phyloP scores from a whole-genome alignment of 2,329 filamentous ascomycete species.

The Botrytis pseudocinerea region DNA sequence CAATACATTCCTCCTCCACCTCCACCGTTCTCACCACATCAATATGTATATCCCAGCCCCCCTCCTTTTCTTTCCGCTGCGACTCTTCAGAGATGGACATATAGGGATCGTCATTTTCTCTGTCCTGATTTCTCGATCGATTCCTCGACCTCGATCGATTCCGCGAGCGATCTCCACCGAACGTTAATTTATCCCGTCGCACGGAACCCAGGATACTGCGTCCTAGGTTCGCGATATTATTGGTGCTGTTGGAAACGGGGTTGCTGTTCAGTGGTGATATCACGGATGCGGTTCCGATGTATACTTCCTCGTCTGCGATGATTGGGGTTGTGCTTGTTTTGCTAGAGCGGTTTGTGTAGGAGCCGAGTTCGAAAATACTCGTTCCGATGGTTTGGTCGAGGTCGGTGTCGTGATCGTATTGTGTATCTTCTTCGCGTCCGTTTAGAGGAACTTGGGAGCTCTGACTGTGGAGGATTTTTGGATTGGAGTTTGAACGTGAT shows the following conservation, averaged over 20 bases:
- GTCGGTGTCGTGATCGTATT: background rate
- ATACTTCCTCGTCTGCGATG: background rate
- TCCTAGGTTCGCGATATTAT: background rate
- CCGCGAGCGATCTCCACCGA: background rate
- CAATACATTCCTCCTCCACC: constrained; percentile 5
- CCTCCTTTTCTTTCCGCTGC: background rate
- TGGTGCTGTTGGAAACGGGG: background rate
- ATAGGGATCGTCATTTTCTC: background rate
- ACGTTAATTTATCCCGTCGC: background rate
- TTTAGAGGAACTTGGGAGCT: background rate
- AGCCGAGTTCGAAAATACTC: background rate
- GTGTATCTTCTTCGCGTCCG: background rate
- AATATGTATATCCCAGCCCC: constrained; percentile 7
- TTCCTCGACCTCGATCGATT: background rate
- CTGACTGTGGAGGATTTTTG: background rate
- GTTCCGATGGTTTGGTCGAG: background rate
- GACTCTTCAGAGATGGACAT: background rate
- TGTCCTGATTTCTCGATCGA: background rate
- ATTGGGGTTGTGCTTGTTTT: background rate
- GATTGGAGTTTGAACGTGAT: background rate
- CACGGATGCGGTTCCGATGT: background rate
- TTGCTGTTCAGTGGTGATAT: background rate
- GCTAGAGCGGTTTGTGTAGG: background rate
- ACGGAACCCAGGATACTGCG: background rate
- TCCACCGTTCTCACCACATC: background rate